Evolutionary conservation across 441 rosid genomes (phyloP).

Genomic region (Omphalea diandra): DNA sequence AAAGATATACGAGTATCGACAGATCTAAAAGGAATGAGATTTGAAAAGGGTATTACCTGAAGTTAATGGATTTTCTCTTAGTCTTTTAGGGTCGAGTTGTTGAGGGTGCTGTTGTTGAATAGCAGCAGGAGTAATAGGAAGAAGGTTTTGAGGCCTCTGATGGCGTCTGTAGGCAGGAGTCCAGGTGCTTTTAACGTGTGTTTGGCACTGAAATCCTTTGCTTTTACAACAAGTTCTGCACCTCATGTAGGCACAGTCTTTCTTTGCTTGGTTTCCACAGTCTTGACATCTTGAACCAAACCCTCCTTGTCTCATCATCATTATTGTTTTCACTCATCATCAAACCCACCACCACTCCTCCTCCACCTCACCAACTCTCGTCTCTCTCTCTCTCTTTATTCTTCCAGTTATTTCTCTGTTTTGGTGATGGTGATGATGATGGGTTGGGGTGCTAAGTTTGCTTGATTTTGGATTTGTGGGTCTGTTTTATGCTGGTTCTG

Average conservation of each 20-base stretch:
- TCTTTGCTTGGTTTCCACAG: constrained; percentile 88
- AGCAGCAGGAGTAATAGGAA: constrained; percentile 16
- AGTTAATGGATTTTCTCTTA: constrained; percentile 38
- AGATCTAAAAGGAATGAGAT: neutral
- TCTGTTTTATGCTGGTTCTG: no score
- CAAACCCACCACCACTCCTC: neutral
- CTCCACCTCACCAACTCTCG: neutral
- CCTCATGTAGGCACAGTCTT: constrained; percentile 72
- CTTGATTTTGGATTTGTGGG: neutral
- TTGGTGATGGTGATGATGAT: no score
- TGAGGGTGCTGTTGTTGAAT: constrained; percentile 26
- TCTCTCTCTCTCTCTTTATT: neutral
- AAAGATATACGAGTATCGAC: neutral
- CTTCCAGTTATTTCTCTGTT: neutral
- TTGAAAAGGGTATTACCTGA: constrained; percentile 13
- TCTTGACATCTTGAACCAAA: constrained; percentile 68
- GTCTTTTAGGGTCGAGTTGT: constrained; percentile 52
- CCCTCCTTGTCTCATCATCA: constrained; percentile 32
- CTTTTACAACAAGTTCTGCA: constrained; percentile 93
- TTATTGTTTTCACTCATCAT: constrained; percentile 3
- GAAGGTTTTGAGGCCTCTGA: constrained; percentile 47
- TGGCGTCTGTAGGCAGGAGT: constrained; percentile 83
- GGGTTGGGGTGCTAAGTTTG: no score
- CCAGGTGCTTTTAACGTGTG: constrained; percentile 97
- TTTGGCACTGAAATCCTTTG: constrained; percentile 74